A percentile compares a stretch with the other conserved stretches of the same genome.
phyloP scores from a whole-genome alignment of 257 asterid genomes.

The Coffea eugenioides region DNA sequence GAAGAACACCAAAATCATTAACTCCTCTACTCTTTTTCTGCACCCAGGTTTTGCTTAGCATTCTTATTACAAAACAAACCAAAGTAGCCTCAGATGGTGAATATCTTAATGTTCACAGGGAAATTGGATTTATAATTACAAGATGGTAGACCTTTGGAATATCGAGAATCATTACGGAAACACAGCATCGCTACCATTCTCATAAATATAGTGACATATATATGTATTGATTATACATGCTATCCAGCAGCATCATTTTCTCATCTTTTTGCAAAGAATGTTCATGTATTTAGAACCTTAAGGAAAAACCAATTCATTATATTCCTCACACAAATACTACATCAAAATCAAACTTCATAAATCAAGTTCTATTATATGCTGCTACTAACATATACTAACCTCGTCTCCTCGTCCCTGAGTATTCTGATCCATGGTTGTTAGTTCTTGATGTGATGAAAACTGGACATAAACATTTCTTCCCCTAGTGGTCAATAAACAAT shows the following conservation, averaged over 20 bases:
- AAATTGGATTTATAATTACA: background rate
- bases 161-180: background rate
- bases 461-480: slow-evolving; percentile 96
- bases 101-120: background rate
- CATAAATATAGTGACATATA: background rate
- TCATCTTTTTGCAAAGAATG: background rate
- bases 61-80: background rate
- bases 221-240: background rate
- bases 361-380: background rate
- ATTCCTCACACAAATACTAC: background rate
- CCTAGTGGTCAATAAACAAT: slow-evolving; percentile 36
- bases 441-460: slow-evolving; percentile 96
- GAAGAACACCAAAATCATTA: background rate
- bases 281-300: background rate
- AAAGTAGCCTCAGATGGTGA: background rate
- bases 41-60: background rate
- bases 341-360: background rate
- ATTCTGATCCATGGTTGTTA: slow-evolving; percentile 89
- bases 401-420: slow-evolving; percentile 91
- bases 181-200: background rate
- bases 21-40: background rate
- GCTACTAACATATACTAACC: slow-evolving; percentile 46
- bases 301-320: background rate
- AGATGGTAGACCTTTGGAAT: background rate
- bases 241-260: background rate